Evolutionary conservation across 2,329 filamentous ascomycete species (phyloP).

Genomic region (Aureobasidium melanogenum): DNA sequence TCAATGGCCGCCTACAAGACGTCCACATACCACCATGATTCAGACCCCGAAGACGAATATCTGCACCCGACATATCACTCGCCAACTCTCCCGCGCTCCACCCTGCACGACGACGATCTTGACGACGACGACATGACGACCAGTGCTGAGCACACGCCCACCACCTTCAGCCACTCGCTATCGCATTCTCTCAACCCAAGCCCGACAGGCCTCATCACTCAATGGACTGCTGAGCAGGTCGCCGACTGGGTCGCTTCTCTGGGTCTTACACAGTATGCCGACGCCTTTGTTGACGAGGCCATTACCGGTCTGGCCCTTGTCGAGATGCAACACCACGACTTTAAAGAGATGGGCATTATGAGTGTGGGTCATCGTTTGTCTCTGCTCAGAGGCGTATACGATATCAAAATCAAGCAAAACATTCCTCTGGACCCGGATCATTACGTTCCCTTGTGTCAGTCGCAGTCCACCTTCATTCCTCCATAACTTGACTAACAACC

Average conservation of each 20-base stretch:
- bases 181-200: slow-evolving; percentile 45
- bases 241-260: slow-evolving; percentile 78
- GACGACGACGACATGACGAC: slow-evolving; percentile 43
- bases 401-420: slow-evolving; percentile 90
- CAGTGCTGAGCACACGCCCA: slow-evolving; percentile 62
- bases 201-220: slow-evolving; percentile 66
- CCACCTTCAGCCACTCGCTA: slow-evolving; percentile 60
- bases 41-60: slow-evolving; percentile 52
- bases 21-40: slow-evolving; percentile 61
- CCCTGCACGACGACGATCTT: neutral
- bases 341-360: slow-evolving; percentile 87
- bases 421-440: slow-evolving; percentile 86
- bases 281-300: slow-evolving; percentile 81
- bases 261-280: slow-evolving; percentile 73
- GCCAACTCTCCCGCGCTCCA: neutral
- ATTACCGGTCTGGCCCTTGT: slow-evolving; percentile 88
- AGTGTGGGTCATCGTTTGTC: slow-evolving; percentile 93
- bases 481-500: slow-evolving; percentile 16
- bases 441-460: slow-evolving; percentile 84
- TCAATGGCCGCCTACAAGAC: slow-evolving; percentile 29
- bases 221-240: slow-evolving; percentile 80
- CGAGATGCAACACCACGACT: slow-evolving; percentile 79
- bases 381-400: slow-evolving; percentile 91
- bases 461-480: neutral
- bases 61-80: neutral